Conservation (phyloP, 345 rosid species). For the Pistacia integerrima region DNA sequence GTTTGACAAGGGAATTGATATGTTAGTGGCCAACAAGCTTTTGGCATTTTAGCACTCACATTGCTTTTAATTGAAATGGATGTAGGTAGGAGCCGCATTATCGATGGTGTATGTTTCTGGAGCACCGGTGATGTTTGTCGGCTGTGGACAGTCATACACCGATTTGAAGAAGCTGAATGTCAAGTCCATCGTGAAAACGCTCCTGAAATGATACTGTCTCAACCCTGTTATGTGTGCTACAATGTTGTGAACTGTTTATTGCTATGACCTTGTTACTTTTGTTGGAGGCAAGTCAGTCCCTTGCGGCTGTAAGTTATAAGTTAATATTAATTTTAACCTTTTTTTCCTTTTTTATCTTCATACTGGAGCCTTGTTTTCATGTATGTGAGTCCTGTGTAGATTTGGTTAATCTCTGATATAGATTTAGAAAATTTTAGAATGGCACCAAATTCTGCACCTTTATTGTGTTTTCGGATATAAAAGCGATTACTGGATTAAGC, state of each 20-base stretch:
- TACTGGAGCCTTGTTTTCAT: neutral
- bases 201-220: conserved; percentile 61
- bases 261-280: neutral
- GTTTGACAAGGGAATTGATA: neutral
- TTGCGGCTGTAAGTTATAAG: conserved; percentile 16
- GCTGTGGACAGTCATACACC: conserved; percentile 96
- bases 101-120: conserved; percentile 98
- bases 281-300: conserved; percentile 18
- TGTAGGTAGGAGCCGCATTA: conserved; percentile 95
- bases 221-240: conserved; percentile 1
- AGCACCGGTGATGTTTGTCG: conserved; percentile 98
- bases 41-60: neutral
- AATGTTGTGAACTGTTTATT: conserved; percentile 6
- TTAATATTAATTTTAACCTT: neutral
- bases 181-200: conserved; percentile 87
- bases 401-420: no score
- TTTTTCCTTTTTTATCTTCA: neutral
- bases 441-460: no score
- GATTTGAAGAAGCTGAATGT: conserved; percentile 93
- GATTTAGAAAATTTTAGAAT: no score
- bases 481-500: no score
- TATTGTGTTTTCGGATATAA: no score
- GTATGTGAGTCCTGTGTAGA: neutral
- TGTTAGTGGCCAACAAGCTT: neutral
- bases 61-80: neutral